phyloP scores from a whole-genome alignment of 2,329 filamentous ascomycete species.

The Verticillium nonalfalfae region DNA sequence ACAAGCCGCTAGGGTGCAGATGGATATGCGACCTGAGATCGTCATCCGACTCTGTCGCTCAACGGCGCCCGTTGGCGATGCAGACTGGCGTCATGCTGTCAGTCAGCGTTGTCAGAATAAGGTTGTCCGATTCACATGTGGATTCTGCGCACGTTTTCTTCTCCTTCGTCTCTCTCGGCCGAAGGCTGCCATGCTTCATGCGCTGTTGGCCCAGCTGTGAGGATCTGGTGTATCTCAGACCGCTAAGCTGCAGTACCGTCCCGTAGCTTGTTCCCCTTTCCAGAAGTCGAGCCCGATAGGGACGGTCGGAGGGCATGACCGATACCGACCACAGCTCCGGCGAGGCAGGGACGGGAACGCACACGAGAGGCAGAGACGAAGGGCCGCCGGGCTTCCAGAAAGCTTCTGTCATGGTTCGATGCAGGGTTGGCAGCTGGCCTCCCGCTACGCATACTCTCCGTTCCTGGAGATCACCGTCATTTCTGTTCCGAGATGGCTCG shows the following conservation, averaged over 20 bases:
- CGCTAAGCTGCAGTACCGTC: not conserved
- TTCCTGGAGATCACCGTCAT: not conserved
- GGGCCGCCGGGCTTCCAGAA: constrained; percentile 2
- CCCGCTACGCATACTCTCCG: not conserved
- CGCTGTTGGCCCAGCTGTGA: not conserved
- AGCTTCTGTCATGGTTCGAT: constrained; percentile 4
- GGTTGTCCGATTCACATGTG: constrained; percentile 1
- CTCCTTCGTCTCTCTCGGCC: not conserved
- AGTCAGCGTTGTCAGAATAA: not conserved
- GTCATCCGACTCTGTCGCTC: not conserved
- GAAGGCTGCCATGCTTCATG: not conserved
- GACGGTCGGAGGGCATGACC: not conserved
- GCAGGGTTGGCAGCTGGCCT: constrained; percentile 1
- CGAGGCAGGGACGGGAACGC: constrained; percentile 1
- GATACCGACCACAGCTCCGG: constrained; percentile 1
- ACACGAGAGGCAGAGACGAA: not conserved
- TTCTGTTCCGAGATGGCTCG: not conserved
- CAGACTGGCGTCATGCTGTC: not conserved
- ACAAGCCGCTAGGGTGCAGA: not conserved
- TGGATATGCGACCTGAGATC: not conserved
- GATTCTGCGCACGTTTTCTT: not conserved
- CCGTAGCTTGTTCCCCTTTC: constrained; percentile 1
- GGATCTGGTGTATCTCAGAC: not conserved
- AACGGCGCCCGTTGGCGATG: not conserved
- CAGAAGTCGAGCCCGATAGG: constrained; percentile 1